Base-by-base conservation (phyloP, 2,329 filamentous ascomycete species). In the Zymoseptoria crescenta region DNA sequence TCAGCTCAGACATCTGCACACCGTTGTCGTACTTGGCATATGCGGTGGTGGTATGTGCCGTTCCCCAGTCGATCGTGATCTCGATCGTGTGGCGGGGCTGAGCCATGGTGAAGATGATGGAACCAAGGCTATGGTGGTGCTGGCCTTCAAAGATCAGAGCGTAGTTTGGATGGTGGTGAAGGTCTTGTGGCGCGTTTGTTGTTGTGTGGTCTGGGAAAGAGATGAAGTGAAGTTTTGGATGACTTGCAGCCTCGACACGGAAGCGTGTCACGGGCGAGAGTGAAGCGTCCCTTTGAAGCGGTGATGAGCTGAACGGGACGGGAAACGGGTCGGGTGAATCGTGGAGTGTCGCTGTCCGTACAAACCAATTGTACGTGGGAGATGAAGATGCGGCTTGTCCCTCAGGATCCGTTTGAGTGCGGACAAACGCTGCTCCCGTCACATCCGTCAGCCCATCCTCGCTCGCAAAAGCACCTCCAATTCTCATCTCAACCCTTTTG, bases 51-150 rank as follows among this genome's bases (percentile, higher is more conserved):
- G 52, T 59, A n/a, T 59, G 59, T 21, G 7, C 59, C 1, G 60
- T 62, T 27, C 57, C 60, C 48, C 52, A 57, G 21, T 62, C 58
- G 41, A 56, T 49, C 2, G 24, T 35, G 19, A 53, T 13, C 49
- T 56, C 50, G 21, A 59, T 28, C 20, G 20, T 51, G 49, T 51
- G 10, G n/a, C 24, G 49, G 19, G 20, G 35, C 13, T 13, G 13
- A 6, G 35, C 35, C 35, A 45, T 45, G 35, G 16, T 45, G 35
- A 45, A 45, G 35, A 45, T 45, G 35, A 45, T 45, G 35, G 35
- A 13, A 7, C 16, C n/a, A 13, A 45, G 35, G 13, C 35, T 16
- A 45, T 45, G 35, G 13, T 45, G 35, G 35, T 45, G 10, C 13
- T 45, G 35, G 13, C 13, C 10, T 45, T 45, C 13, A 16, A 16